Conservation (phyloP, 352 stramenopile genomes). For the Phytophthora citrophthora region DNA sequence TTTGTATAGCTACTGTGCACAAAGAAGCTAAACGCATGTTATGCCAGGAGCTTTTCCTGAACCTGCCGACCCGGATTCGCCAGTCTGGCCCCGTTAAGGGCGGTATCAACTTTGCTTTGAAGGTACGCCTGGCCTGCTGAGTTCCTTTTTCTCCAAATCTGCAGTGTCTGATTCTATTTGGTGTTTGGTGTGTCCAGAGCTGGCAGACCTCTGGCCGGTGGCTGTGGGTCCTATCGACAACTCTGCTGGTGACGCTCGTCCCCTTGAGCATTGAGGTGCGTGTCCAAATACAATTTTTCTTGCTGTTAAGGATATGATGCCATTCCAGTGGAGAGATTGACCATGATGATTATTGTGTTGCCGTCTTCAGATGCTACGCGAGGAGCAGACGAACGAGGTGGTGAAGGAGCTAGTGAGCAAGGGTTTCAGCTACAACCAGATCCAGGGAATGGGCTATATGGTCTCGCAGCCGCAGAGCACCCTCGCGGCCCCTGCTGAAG, state of each 20-base stretch:
- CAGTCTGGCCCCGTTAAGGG: slow-evolving; percentile 70
- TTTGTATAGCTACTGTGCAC: background rate
- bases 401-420: slow-evolving; percentile 84
- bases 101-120: slow-evolving; percentile 60
- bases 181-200: slow-evolving; percentile 37
- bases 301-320: too few species aligned
- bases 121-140: slow-evolving; percentile 28
- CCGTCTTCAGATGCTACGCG: slow-evolving; percentile 62
- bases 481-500: slow-evolving; percentile 43
- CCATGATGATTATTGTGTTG: slow-evolving; percentile 5
- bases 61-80: slow-evolving; percentile 71
- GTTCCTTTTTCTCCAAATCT: background rate
- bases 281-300: background rate
- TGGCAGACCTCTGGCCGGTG: slow-evolving; percentile 69
- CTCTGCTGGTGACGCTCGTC: slow-evolving; percentile 85
- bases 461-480: slow-evolving; percentile 74
- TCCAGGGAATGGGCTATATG: slow-evolving; percentile 87
- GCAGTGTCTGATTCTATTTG: slow-evolving; percentile 9
- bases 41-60: slow-evolving; percentile 69
- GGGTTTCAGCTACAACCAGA: slow-evolving; percentile 86
- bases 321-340: background rate
- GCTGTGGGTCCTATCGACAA: slow-evolving; percentile 86
- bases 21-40: slow-evolving; percentile 13
- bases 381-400: slow-evolving; percentile 87
- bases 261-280: slow-evolving; percentile 86